Base-by-base conservation (phyloP, 2,329 filamentous ascomycete species). In the Pleurostoma richardsiae region DNA sequence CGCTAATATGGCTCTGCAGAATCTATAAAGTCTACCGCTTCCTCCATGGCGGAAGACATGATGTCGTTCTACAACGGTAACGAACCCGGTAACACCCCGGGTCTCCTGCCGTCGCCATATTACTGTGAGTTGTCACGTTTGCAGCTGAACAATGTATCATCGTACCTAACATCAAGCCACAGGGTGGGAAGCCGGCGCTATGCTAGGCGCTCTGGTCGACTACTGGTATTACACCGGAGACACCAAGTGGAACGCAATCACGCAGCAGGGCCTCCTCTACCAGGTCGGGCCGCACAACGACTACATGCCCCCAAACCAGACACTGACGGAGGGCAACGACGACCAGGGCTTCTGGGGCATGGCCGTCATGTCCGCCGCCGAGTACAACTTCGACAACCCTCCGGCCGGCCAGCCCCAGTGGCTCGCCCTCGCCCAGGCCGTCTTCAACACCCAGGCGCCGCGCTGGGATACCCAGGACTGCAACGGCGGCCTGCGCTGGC, bases 211-310 rank as follows among this genome's bases (percentile, higher is more conserved):
- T 3, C 70, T 94, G 52, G 74, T 95, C 45, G 87, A 94, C 58
- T 94, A 94, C 63, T 95, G 88, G 87, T 87, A 84, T 60, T 88
- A 89, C 61, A 92, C 88, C 0, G 83, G 83, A 26, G 87, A 92
- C 59, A 68, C 74, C 4, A 74, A 76, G 31, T 94, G 87, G 68
- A 90, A 90, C 60, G 69, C 82, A 11, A 68, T 88, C 39, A 79
- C 81, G 11, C 76, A 74, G 33, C 73, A 87, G 52, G 90, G 79
- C 10, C 74, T 95, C 55, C 73, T 90, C 41, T 83, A 78, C 59
- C 88, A 94, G 64, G 80, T 84, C 43, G 88, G 87, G 43, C 73
- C 78, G 1, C 72, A 85, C 56, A 70, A 81, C 46, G 82, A 90
- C 59, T 91, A 85, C 60, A 89, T 90, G 80, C 85, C 88, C 3